Evolutionary conservation across 768 basidiomycete genomes (phyloP).

Genomic region (Mycena venus): DNA sequence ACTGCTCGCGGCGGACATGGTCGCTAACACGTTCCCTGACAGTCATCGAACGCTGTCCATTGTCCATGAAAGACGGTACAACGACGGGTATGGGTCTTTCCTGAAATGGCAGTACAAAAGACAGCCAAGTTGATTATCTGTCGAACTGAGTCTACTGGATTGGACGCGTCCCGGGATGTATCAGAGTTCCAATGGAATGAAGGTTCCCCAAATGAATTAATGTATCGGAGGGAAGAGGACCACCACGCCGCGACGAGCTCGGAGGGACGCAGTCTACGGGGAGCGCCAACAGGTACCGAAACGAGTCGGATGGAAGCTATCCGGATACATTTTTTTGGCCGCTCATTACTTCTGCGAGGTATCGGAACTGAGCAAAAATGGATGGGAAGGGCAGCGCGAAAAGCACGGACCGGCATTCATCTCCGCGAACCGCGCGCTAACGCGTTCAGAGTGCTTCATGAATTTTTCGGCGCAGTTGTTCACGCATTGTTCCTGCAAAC

Average conservation of each 20-base stretch:
- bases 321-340: conserved; percentile 30
- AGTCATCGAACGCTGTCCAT: not conserved
- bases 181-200: not conserved
- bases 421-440: conserved; percentile 93
- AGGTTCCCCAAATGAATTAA: not conserved
- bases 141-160: not conserved
- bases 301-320: not conserved
- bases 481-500: conserved; percentile 84
- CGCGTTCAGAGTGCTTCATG: conserved; percentile 94
- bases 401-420: conserved; percentile 84
- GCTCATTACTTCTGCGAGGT: conserved; percentile 22
- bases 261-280: not conserved
- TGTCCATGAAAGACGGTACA: not conserved
- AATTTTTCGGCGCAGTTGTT: conserved; percentile 98
- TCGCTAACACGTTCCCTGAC: no score
- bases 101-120: no score
- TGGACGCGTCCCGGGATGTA: not conserved
- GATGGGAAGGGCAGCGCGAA: not conserved
- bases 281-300: not conserved
- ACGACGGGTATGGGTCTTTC: no score
- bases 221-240: not conserved
- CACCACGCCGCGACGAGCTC: not conserved
- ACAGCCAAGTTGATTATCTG: not conserved
- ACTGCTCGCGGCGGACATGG: no score
- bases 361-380: not conserved